Percentiles rank a stretch among this genome's conserved stretches.
Conservation (phyloP, 257 asterid genomes). For the Fraxinus americana region DNA sequence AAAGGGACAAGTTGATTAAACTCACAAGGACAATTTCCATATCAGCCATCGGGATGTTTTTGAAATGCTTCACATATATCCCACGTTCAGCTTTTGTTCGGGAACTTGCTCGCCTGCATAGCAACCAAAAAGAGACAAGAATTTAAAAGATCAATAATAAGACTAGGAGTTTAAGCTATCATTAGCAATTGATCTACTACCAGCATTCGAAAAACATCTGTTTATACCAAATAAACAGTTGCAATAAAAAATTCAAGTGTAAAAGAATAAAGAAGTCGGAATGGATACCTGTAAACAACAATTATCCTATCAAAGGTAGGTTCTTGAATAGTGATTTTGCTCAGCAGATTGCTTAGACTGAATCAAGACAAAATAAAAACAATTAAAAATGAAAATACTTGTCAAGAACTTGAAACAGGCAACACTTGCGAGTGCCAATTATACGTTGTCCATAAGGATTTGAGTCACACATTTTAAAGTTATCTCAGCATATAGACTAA, state of each 20-base stretch:
- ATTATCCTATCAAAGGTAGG: constrained; percentile 98
- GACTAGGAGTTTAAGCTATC: constrained; percentile 4
- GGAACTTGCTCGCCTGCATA: constrained; percentile 74
- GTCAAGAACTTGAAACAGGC: constrained; percentile 12
- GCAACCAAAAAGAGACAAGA: constrained; percentile 27
- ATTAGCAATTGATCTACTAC: not conserved
- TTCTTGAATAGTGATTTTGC: constrained; percentile 82
- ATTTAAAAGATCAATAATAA: constrained; percentile 8
- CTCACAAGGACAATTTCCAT: constrained; percentile 97
- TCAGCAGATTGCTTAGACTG: constrained; percentile 74
- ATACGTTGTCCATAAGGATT: not conserved
- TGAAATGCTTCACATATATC: constrained; percentile 92
- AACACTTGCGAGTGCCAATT: not conserved
- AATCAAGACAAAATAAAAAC: constrained; percentile 28
- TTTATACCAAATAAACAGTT: constrained; percentile 11
- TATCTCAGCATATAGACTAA: constrained; percentile 14
- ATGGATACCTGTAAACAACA: constrained; percentile 86
- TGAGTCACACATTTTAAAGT: not conserved
- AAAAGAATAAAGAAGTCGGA: constrained; percentile 20
- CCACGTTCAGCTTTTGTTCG: constrained; percentile 69
- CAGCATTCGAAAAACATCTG: not conserved
- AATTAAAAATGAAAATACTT: constrained; percentile 19
- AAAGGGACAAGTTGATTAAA: constrained; percentile 20
- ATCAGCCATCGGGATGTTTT: constrained; percentile 97
- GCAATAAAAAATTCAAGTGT: constrained; percentile 7